phyloP scores from a whole-genome alignment of 768 basidiomycete species.

The Lenzites betulinus region DNA sequence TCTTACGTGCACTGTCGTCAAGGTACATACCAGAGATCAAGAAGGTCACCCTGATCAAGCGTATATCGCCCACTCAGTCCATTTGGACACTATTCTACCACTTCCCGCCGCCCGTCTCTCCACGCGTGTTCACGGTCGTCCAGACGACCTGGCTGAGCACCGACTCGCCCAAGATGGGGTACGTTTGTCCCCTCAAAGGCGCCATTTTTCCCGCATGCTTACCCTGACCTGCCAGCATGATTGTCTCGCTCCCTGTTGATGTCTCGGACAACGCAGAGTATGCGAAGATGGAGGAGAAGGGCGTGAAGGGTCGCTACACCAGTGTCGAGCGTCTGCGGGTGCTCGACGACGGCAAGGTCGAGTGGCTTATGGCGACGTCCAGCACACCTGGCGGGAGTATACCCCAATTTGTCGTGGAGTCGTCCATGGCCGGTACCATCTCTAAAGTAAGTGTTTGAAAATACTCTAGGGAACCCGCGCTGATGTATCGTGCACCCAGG shows the following conservation, averaged over 20 bases:
- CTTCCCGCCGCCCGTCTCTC: slow-evolving; percentile 68
- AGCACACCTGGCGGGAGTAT: slow-evolving; percentile 71
- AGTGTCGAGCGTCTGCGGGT: slow-evolving; percentile 68
- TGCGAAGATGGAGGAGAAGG: slow-evolving; percentile 62
- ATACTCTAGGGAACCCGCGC: background rate
- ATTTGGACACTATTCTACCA: slow-evolving; percentile 78
- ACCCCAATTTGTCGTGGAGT: slow-evolving; percentile 64
- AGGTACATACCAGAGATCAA: slow-evolving; percentile 70
- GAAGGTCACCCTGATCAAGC: slow-evolving; percentile 62
- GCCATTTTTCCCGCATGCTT: background rate
- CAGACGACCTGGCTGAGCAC: slow-evolving; percentile 60
- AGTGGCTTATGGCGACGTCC: slow-evolving; percentile 83
- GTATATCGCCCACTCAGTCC: slow-evolving; percentile 59
- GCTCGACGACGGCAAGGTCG: slow-evolving; percentile 61
- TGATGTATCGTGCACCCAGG: slow-evolving; percentile 42
- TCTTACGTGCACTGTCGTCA: background rate
- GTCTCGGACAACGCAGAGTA: slow-evolving; percentile 58
- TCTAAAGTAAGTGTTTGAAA: slow-evolving; percentile 49
- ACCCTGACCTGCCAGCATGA: slow-evolving; percentile 25
- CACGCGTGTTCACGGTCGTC: slow-evolving; percentile 75
- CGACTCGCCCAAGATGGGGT: slow-evolving; percentile 60
- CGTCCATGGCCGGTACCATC: slow-evolving; percentile 61
- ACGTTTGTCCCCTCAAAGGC: slow-evolving; percentile 26
- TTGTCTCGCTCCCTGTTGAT: slow-evolving; percentile 71
- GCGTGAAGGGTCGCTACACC: slow-evolving; percentile 66